Conservation (phyloP, 306 rosid species). For the Fagus sylvatica region DNA sequence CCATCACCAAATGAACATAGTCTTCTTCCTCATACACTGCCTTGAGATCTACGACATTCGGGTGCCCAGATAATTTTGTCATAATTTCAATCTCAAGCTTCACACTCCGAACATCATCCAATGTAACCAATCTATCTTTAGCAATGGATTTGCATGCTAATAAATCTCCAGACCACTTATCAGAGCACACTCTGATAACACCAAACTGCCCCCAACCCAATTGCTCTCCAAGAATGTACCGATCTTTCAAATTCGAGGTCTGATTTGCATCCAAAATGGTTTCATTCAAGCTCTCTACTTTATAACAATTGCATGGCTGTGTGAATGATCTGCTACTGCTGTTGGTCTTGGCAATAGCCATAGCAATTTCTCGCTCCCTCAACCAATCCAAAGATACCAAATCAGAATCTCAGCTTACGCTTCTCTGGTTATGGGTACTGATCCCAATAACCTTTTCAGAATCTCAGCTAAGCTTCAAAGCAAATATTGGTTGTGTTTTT, state of each 20-base stretch:
- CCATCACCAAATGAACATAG: slow-evolving; percentile 88
- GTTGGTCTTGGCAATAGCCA: slow-evolving; percentile 71
- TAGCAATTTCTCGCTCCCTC: slow-evolving; percentile 43
- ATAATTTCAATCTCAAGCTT: slow-evolving; percentile 88
- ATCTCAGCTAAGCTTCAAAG: slow-evolving; percentile 6
- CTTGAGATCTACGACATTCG: slow-evolving; percentile 85
- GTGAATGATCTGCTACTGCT: slow-evolving; percentile 38
- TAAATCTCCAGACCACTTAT: slow-evolving; percentile 68
- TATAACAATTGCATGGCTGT: slow-evolving; percentile 55
- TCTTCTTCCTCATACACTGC: slow-evolving; percentile 83
- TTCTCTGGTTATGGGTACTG: slow-evolving; percentile 1
- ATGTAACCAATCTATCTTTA: slow-evolving; percentile 75
- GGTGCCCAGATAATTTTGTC: slow-evolving; percentile 84
- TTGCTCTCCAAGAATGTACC: slow-evolving; percentile 69
- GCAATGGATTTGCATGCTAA: slow-evolving; percentile 87
- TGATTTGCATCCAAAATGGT: slow-evolving; percentile 60
- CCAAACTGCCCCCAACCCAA: slow-evolving; percentile 91
- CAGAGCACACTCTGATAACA: slow-evolving; percentile 64
- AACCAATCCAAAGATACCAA: slow-evolving; percentile 26
- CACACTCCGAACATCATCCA: slow-evolving; percentile 66
- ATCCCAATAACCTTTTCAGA: background rate
- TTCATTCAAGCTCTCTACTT: slow-evolving; percentile 53
- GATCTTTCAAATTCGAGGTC: slow-evolving; percentile 57
- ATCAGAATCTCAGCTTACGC: slow-evolving; percentile 20
- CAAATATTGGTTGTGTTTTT: slow-evolving; percentile 21